Conservation (phyloP, 2,329 filamentous ascomycete species). For the Fonsecaea erecta region DNA sequence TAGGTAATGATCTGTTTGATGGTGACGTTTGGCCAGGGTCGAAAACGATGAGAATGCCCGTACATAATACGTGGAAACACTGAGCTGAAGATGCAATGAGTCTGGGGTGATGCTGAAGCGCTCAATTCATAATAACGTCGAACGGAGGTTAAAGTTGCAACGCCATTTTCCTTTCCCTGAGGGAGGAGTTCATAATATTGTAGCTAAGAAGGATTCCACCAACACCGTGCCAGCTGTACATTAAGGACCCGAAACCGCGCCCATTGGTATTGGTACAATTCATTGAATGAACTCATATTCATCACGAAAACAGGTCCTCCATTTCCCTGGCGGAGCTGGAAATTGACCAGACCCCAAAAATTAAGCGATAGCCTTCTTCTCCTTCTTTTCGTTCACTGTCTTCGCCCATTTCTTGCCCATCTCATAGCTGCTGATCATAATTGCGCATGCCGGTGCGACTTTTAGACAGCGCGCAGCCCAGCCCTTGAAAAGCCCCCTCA, state of each 20-base stretch:
- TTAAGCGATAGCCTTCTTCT: conserved; percentile 29
- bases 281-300: neutral
- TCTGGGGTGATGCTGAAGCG: neutral
- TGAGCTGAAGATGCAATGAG: neutral
- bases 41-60: neutral
- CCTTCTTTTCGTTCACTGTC: conserved; percentile 68
- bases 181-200: neutral
- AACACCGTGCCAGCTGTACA: neutral
- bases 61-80: neutral
- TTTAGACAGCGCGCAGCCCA: conserved; percentile 92
- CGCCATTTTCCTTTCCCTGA: neutral
- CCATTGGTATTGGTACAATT: neutral
- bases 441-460: conserved; percentile 93
- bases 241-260: neutral
- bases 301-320: neutral
- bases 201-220: neutral
- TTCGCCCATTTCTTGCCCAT: conserved; percentile 88
- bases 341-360: neutral
- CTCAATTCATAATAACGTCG: neutral
- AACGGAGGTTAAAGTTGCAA: neutral
- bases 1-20: no score
- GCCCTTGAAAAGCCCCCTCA: conserved; percentile 80
- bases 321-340: neutral
- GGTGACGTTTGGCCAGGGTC: no score
- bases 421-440: conserved; percentile 99